Evolutionary conservation across 305 asterid species (phyloP), one percentile per base, ranked within the genome.

Genomic region (Solanum hybrid): DNA sequence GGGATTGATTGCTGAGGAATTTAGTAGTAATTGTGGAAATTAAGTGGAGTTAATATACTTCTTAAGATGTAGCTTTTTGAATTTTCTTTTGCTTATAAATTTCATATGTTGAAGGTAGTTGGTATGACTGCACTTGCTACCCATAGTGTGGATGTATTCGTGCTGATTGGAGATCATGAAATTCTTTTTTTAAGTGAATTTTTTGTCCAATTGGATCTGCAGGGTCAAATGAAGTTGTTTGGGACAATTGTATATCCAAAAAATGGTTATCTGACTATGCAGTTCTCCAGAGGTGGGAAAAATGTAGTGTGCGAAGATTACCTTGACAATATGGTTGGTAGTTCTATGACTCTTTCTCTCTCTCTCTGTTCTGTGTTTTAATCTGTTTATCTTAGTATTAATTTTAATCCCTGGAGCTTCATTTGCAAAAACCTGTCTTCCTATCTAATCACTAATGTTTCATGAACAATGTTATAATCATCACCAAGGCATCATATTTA

Each of bases 141-240:
- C 64, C 66, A 38, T 38, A 12, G 34, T 2, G 35, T 38, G 34
- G 66, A 37, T 38, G 86, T 31, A 14, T 24, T 26, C 12, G 4
- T 38, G 24, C 56, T 80, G 66, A 37, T n/a, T 24, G 86, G n/a
- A 26, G 46, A 12, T 80, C 86, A 38, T 80, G 66, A 24, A 38
- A 40, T 80, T 40, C 36, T 80, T 38, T 36, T 37, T 10, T 13
- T 40, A 51, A 84, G 73, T 29, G 42, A 51, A 9, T 3, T 32
- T 20, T 84, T 56, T 84, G 10, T 6, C 38, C 10, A 2, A 12
- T 92, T 56, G 42, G 64, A 87, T 81, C 66, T 88, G 92, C 88
- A 97, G 99, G 99, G 99, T 78, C 98, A 93, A 89, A 93, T 96
- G 98, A 97, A 96, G 94, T 92, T 97, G 93, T 97, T 94, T 85